Percentiles rank a stretch among this genome's conserved stretches.
These are phyloP conservation scores for Zizania palustris DNA, from an alignment of 202 grass and related monocot species.

Conservation along the genomic window DNA sequence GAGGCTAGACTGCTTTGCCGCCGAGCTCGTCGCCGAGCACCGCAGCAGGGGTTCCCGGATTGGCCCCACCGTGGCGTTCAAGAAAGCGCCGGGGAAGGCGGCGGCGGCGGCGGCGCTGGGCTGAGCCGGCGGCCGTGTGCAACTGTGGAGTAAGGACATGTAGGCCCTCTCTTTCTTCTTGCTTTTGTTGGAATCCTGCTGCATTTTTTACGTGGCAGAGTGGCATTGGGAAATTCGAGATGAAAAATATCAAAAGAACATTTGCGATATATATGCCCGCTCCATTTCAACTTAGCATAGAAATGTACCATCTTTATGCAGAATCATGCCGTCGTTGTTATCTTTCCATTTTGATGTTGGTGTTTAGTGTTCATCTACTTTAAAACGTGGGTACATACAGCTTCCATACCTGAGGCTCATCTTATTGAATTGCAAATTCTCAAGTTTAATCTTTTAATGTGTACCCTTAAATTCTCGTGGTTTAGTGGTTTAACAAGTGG, in stretches of 20 bases:
- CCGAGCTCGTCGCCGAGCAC: slow-evolving; percentile 77
- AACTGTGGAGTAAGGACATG: slow-evolving; percentile 20
- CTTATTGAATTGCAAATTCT: no score
- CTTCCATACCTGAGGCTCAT: background rate
- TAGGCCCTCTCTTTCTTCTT: slow-evolving; percentile 25
- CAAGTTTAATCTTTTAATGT: no score
- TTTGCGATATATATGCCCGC: slow-evolving; percentile 40
- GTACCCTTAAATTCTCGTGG: background rate
- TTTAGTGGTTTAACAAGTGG: background rate
- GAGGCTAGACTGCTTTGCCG: slow-evolving; percentile 86
- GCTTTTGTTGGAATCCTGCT: slow-evolving; percentile 60
- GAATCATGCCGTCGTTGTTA: slow-evolving; percentile 3
- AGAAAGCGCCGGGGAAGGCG: slow-evolving; percentile 57
- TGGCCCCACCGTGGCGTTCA: slow-evolving; percentile 94
- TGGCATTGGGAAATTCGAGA: slow-evolving; percentile 44
- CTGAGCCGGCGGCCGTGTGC: background rate
- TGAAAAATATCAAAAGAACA: slow-evolving; percentile 41
- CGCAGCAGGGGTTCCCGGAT: slow-evolving; percentile 73
- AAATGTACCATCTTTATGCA: slow-evolving; percentile 27
- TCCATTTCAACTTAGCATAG: slow-evolving; percentile 32
- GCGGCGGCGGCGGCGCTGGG: slow-evolving; percentile 41
- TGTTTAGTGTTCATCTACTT: slow-evolving; percentile 7
- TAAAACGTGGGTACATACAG: background rate
- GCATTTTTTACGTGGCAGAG: slow-evolving; percentile 78
- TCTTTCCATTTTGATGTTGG: background rate